Conservation (phyloP, 1,284 basidiomycete genomes). For the Pholiota adiposa region DNA sequence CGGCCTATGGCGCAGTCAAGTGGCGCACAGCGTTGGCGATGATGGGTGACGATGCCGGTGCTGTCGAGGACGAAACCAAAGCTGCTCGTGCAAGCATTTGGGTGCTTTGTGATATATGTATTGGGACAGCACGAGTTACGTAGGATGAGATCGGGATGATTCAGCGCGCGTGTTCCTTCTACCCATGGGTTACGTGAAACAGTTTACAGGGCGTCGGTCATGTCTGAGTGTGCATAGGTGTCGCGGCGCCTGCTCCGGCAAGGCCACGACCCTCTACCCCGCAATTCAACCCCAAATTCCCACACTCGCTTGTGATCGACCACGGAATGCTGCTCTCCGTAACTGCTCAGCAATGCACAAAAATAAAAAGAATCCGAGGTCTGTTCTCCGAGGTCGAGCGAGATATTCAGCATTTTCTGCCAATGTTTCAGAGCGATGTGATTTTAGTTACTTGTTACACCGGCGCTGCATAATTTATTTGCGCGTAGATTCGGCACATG, state of each 20-base stretch:
- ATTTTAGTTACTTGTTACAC: background rate
- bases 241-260: constrained; percentile 7
- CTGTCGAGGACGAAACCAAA: background rate
- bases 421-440: background rate
- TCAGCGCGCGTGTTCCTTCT: constrained; percentile 2
- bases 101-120: background rate
- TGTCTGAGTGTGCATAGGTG: background rate
- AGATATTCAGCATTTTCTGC: background rate
- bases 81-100: background rate
- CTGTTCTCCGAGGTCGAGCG: background rate
- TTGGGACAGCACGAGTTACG: constrained; percentile 1
- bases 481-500: background rate
- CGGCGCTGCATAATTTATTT: background rate
- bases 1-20: background rate
- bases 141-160: constrained; percentile 6
- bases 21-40: background rate
- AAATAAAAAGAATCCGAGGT: background rate
- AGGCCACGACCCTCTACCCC: background rate
- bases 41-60: background rate
- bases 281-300: background rate
- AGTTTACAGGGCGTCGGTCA: constrained; percentile 3
- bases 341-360: background rate
- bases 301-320: background rate
- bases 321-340: background rate
- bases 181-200: constrained; percentile 11